Conservation (phyloP, 2,329 filamentous ascomycete genomes). For the Tricladium varicosporioides region DNA sequence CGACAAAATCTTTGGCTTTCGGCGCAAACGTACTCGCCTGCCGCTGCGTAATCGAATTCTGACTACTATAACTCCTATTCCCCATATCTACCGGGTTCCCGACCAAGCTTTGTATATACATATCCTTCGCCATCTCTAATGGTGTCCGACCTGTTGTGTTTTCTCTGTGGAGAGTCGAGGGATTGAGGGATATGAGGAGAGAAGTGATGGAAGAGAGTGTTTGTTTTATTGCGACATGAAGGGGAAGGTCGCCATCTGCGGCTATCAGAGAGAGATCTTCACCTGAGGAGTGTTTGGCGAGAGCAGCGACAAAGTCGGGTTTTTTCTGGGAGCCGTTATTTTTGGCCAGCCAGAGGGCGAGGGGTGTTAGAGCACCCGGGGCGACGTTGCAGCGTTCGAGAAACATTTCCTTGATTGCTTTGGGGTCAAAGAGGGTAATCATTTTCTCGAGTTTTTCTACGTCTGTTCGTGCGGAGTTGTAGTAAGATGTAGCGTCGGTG, state of each 20-base stretch:
- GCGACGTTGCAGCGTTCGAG: conserved; percentile 53
- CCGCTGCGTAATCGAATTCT: too few species aligned
- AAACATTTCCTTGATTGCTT: conserved; percentile 56
- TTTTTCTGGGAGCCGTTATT: conserved; percentile 25
- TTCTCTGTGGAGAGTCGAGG: conserved; percentile 59
- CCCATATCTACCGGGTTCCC: too few species aligned
- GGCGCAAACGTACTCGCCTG: too few species aligned
- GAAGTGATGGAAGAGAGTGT: conserved; percentile 19
- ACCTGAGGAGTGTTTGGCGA: conserved; percentile 56
- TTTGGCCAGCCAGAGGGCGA: conserved; percentile 55
- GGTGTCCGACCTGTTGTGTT: conserved; percentile 76
- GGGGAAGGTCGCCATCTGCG: conserved; percentile 61
- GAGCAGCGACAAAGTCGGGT: conserved; percentile 43
- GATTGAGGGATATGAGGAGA: conserved; percentile 25
- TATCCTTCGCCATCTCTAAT: conserved; percentile 49
- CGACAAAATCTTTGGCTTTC: neutral
- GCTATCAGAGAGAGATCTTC: conserved; percentile 58
- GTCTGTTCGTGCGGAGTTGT: conserved; percentile 19
- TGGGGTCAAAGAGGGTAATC: conserved; percentile 56
- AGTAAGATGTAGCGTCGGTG: neutral
- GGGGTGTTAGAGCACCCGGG: conserved; percentile 57
- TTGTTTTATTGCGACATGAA: conserved; percentile 48
- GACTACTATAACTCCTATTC: too few species aligned
- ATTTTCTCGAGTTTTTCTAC: conserved; percentile 42
- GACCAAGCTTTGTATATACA: too few species aligned